Evolutionary conservation across 1,284 basidiomycete species (phyloP).

Genomic region (Moesziomyces globuligerus): DNA sequence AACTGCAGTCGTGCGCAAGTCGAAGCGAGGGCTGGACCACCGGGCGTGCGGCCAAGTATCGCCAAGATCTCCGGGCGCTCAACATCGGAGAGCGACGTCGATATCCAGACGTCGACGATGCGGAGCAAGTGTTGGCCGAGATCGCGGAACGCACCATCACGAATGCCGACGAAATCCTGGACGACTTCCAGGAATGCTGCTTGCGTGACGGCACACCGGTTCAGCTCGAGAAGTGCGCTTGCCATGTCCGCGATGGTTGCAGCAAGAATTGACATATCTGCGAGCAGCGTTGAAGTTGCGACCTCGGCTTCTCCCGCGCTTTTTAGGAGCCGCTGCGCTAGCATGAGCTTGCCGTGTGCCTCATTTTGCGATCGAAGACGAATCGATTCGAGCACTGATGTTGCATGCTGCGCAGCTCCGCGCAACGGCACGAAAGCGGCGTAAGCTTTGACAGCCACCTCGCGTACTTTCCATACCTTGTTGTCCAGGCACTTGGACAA

Average conservation of each 20-base stretch:
- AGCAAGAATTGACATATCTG: slow-evolving; percentile 13
- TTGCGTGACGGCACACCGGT: slow-evolving; percentile 48
- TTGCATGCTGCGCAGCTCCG: slow-evolving; percentile 9
- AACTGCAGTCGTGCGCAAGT: slow-evolving; percentile 28
- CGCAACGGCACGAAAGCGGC: slow-evolving; percentile 36
- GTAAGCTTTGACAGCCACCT: slow-evolving; percentile 44
- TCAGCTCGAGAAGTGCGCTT: slow-evolving; percentile 36
- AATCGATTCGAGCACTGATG: slow-evolving; percentile 9
- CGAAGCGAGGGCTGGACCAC: slow-evolving; percentile 27
- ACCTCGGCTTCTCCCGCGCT: slow-evolving; percentile 30
- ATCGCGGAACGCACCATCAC: slow-evolving; percentile 15
- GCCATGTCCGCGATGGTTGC: slow-evolving; percentile 8
- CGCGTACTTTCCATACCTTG: slow-evolving; percentile 55
- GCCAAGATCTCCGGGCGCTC: slow-evolving; percentile 14
- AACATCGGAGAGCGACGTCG: slow-evolving; percentile 12
- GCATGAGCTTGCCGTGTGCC: slow-evolving; percentile 51
- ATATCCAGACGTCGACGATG: slow-evolving; percentile 17
- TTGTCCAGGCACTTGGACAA: slow-evolving; percentile 44
- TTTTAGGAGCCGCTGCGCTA: slow-evolving; percentile 31
- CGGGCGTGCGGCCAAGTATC: slow-evolving; percentile 12
- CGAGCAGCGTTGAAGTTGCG: slow-evolving; percentile 4
- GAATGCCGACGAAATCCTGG: slow-evolving; percentile 28
- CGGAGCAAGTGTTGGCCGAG: slow-evolving; percentile 13
- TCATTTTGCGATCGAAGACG: slow-evolving; percentile 47
- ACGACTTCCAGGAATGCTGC: slow-evolving; percentile 49